phyloP scores from a whole-genome alignment of 331 rosid species.

The Malus hybrid region DNA sequence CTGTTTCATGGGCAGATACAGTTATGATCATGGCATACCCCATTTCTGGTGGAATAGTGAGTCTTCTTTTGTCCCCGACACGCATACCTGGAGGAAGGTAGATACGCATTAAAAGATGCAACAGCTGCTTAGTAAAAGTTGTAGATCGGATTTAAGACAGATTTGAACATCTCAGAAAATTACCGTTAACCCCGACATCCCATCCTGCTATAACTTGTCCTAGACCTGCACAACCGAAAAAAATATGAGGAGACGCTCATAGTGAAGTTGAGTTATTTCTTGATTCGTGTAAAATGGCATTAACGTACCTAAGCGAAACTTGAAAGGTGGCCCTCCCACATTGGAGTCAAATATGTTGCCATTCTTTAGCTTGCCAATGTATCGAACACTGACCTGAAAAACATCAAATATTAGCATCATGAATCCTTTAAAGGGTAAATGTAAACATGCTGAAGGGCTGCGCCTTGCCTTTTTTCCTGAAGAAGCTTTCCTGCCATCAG shows the following conservation, averaged over 20 bases:
- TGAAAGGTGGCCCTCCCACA: conserved; percentile 68
- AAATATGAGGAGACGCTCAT: background rate
- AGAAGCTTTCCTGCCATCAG: conserved; percentile 84
- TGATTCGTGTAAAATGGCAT: background rate
- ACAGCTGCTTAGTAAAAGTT: background rate
- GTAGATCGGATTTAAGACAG: background rate
- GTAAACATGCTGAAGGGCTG: background rate
- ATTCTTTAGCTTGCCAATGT: conserved; percentile 81
- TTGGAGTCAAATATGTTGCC: conserved; percentile 80
- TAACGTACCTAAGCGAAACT: conserved; percentile 71
- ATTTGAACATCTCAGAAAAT: conserved; percentile 2
- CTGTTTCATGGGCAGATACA: background rate
- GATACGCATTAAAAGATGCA: conserved; percentile 4
- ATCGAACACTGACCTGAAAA: conserved; percentile 77
- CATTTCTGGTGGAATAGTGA: conserved; percentile 92
- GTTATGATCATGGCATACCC: conserved; percentile 41
- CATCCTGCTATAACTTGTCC: conserved; percentile 91
- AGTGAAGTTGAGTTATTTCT: background rate
- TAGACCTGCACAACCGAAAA: conserved; percentile 56
- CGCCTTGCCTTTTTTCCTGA: conserved; percentile 60
- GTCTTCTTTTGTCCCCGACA: conserved; percentile 85
- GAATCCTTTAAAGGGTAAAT: background rate
- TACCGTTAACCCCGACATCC: conserved; percentile 88
- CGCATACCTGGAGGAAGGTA: conserved; percentile 69
- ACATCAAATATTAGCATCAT: conserved; percentile 2